A percentile compares a stretch with the other conserved stretches of the same genome.
phyloP scores from a whole-genome alignment of 495 filamentous ascomycete genomes.

The Aspergillus taichungensis region DNA sequence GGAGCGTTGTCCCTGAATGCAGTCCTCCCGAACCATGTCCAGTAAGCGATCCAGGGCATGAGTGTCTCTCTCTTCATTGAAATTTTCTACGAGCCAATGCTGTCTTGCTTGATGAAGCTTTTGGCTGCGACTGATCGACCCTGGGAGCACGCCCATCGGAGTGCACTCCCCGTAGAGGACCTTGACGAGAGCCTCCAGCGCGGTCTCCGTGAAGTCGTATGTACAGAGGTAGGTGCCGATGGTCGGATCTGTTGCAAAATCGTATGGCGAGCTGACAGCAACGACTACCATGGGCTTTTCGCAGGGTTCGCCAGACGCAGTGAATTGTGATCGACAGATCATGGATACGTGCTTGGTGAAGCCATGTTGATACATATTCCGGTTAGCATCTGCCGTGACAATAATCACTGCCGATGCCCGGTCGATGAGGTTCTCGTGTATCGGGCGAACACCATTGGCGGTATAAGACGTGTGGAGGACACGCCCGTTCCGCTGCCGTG shows the following conservation, averaged over 20 bases:
- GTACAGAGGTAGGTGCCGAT: slow-evolving; percentile 88
- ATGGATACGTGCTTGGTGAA: slow-evolving; percentile 92
- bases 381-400: slow-evolving; percentile 81
- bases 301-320: slow-evolving; percentile 43
- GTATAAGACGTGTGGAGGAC: slow-evolving; percentile 88
- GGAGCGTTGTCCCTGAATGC: slow-evolving; percentile 45
- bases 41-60: slow-evolving; percentile 61
- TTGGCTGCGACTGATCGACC: slow-evolving; percentile 72
- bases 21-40: slow-evolving; percentile 50
- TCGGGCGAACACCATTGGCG: slow-evolving; percentile 75
- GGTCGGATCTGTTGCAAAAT: slow-evolving; percentile 84
- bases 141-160: slow-evolving; percentile 65
- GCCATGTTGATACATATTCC: slow-evolving; percentile 81
- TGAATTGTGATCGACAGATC: slow-evolving; percentile 71
- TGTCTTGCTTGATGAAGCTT: slow-evolving; percentile 74
- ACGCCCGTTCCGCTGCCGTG: slow-evolving; percentile 70
- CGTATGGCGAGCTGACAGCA: slow-evolving; percentile 86
- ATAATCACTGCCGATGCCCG: slow-evolving; percentile 78
- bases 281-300: slow-evolving; percentile 71
- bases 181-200: slow-evolving; percentile 71
- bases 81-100: slow-evolving; percentile 83
- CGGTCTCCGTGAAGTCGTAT: slow-evolving; percentile 88
- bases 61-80: slow-evolving; percentile 67
- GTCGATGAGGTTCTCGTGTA: slow-evolving; percentile 84
- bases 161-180: slow-evolving; percentile 69